Conservation (phyloP, 2,329 filamentous ascomycete genomes). For the Phoma sp. region DNA sequence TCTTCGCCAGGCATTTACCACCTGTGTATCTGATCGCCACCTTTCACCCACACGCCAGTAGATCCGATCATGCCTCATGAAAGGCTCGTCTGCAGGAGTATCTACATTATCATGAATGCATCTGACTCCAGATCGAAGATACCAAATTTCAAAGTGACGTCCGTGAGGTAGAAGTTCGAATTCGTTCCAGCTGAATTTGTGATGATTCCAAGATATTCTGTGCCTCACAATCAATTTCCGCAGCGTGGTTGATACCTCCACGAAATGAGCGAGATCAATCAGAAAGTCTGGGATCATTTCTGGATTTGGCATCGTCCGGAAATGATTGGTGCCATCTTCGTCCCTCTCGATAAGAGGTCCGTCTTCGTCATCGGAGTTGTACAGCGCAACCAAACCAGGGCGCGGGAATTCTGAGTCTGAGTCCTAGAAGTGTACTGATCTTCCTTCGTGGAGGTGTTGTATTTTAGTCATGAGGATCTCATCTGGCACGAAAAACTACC, state of each 20-base stretch:
- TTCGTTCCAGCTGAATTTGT: background rate
- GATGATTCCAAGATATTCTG: background rate
- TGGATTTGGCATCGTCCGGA: background rate
- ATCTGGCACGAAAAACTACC: background rate
- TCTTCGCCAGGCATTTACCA: background rate
- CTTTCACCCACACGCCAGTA: constrained; percentile 2
- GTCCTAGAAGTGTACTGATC: background rate
- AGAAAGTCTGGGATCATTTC: background rate
- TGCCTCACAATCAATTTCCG: background rate
- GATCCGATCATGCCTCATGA: background rate
- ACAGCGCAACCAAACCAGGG: background rate
- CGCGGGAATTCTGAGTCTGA: background rate
- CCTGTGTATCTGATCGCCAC: background rate
- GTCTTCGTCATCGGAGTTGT: background rate
- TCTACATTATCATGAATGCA: background rate
- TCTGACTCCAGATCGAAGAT: background rate
- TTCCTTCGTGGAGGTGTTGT: background rate
- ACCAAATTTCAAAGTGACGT: background rate
- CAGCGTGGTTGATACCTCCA: background rate
- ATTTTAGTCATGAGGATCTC: background rate
- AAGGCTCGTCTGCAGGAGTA: background rate
- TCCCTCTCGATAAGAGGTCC: background rate
- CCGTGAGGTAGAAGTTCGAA: background rate
- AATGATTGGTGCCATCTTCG: background rate
- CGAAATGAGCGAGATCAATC: background rate